Base-by-base conservation (phyloP, 2,329 filamentous ascomycete genomes). In the Trichoderma koningiopsis region DNA sequence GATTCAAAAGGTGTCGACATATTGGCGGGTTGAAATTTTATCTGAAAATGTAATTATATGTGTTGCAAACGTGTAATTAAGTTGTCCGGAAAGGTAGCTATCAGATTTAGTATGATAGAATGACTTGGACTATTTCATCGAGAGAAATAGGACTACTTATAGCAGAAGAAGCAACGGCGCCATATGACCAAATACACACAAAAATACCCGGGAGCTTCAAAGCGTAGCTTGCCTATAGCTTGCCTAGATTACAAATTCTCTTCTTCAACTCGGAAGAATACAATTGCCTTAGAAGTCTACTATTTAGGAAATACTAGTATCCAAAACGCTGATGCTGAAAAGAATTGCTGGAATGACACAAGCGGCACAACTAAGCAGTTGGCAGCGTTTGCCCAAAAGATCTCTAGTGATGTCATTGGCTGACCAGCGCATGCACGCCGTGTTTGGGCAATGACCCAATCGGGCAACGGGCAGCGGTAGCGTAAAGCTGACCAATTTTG, bases 81-180 rank as follows among this genome's bases (percentile, higher is more conserved):
- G 47, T 13, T 49, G 14, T 22, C 19, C 53, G 47, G 29, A 55
- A 31, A 35, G 1, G 16, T 35, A 1, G n/a, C 24, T 56, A 22
- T 10, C 16, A 19, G 2, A 0, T 43, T 7, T 3, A 19, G 2
- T n/a, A n/a, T 10, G 22, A 10, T 29, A 5, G 24, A 19, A 16
- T 16, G 2, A 27, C 40, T 16, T 14, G n/a, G 7, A 14, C 16
- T 43, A 29, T 13, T 14, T 31, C 1, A 43, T 22, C 4, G 24
- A 55, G 61, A 24, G 29, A n/a, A 13, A 10, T 27, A 57, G 7
- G 62, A 24, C 62, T 65, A 65, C 62, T 65, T 65, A 65, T 65
- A 65, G 56, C 29, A 65, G 62, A 11, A 56, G 16, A 33, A 62
- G n/a, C 40, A 62, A 7, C 3, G 0, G 0, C 22, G 11, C 3